Conservation (phyloP, 73 alveolate genomes). For the Paramecium sexaurelia region DNA sequence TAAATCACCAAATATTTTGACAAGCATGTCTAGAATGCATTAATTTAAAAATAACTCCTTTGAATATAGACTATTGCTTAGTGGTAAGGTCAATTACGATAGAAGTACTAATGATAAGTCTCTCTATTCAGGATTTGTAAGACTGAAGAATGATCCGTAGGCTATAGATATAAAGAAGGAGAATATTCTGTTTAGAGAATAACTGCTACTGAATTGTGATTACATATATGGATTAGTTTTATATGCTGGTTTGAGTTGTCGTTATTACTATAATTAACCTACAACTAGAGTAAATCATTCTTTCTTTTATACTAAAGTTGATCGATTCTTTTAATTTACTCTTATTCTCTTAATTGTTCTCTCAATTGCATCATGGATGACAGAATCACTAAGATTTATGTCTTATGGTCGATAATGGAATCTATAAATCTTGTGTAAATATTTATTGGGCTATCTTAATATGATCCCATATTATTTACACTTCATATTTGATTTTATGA, state of each 20-base stretch:
- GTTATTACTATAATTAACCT: not conserved
- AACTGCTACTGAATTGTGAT: constrained; percentile 14
- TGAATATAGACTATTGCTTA: not conserved
- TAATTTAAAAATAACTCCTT: constrained; percentile 4
- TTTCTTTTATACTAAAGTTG: not conserved
- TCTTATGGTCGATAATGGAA: not conserved
- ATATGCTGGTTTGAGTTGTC: constrained; percentile 5
- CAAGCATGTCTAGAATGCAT: not conserved
- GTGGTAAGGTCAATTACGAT: constrained; percentile 17
- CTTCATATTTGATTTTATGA: not conserved
- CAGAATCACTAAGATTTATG: constrained; percentile 36
- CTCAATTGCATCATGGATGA: constrained; percentile 10
- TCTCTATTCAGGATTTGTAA: constrained; percentile 12
- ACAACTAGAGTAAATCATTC: not conserved
- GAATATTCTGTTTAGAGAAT: not conserved
- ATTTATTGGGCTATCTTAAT: not conserved
- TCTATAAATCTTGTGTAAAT: not conserved
- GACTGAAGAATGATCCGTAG: constrained; percentile 31
- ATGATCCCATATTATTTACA: constrained; percentile 41
- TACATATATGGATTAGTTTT: constrained; percentile 30
- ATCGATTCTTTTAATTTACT: not conserved
- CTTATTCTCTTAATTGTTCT: not conserved
- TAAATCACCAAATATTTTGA: constrained; percentile 22
- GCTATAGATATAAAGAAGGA: constrained; percentile 10
- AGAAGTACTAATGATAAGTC: not conserved